Base-by-base conservation (phyloP, 1,284 basidiomycete genomes). In the Trichosporon coremiiforme region DNA sequence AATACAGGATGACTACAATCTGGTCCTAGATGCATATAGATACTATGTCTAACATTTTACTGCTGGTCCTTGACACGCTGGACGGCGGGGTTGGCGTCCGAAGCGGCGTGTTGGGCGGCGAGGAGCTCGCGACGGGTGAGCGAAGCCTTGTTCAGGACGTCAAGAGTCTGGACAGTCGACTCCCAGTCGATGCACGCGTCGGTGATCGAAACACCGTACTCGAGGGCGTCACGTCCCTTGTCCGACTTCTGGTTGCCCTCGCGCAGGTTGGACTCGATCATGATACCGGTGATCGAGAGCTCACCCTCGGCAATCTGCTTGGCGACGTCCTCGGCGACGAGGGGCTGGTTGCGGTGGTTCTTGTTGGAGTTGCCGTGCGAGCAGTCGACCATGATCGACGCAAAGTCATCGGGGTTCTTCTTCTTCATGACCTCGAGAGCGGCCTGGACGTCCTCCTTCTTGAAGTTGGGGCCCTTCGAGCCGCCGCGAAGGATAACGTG, bases 171-270 rank as follows among this genome's bases (percentile, higher is more conserved):
- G 45, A 93, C 86, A 20, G 83, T 81, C 41, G 88, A 88, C 70
- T 90, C 89, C 93, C 95, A 98, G 82, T 93, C 89, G 66, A 98
- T 91, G 82, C 96, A 99, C 0, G 93, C 93, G 78, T 96, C 93
- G 0, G 94, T 96, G 82, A 97, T 95, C 69, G 90, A 91, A 64
- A 96, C 89, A 72, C 93, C 93, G 77, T 91, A 87, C 84, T 93
- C 93, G 78, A 96, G 88, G 13, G 83, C 87, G 31, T 84, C 78
- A 13, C 87, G 89, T 53, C 83, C 87, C 78, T 84, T 78, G 68
- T 82, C 81, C 45, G 76, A 77, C 69, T 93, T 92, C 85, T 97
- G 94, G 73, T 90, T 86, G 20, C 94, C 94, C 60, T 88, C 91
- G 79, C 91, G 90, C 83, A 98, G 89, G 83, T 98, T 92, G 50